phyloP scores from a whole-genome alignment of 2,329 filamentous ascomycete genomes.

The Pezicula radicicola region DNA sequence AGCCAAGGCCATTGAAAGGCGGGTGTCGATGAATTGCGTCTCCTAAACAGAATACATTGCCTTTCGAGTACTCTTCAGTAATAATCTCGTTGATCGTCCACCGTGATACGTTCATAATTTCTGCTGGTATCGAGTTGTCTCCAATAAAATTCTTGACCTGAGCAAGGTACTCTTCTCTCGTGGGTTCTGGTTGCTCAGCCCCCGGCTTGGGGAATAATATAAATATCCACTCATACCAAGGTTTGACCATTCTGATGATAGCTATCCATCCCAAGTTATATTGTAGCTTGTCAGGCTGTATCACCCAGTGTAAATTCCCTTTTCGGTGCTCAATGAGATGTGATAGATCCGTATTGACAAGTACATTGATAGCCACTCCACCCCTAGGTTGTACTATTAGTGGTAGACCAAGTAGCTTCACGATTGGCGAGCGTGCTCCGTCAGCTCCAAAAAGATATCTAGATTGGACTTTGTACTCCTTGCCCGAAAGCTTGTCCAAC shows the following conservation, averaged over 20 bases:
- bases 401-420: slow-evolving; percentile 41
- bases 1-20: slow-evolving; percentile 50
- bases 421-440: slow-evolving; percentile 36
- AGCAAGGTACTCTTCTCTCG: slow-evolving; percentile 39
- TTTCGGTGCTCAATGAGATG: slow-evolving; percentile 20
- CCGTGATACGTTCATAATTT: background rate
- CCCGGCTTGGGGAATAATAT: slow-evolving; percentile 44
- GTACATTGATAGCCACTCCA: slow-evolving; percentile 44
- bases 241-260: slow-evolving; percentile 56
- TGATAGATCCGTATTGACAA: slow-evolving; percentile 44
- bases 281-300: too few relatives aligned
- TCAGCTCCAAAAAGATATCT: slow-evolving; percentile 55
- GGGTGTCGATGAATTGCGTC: slow-evolving; percentile 55
- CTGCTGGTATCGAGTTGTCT: slow-evolving; percentile 10
- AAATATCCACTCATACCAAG: slow-evolving; percentile 59
- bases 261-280: slow-evolving; percentile 31
- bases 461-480: slow-evolving; percentile 40
- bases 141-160: slow-evolving; percentile 52
- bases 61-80: background rate
- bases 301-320: too few relatives aligned
- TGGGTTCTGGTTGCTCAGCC: slow-evolving; percentile 30
- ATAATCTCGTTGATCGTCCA: slow-evolving; percentile 2
- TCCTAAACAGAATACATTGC: slow-evolving; percentile 45
- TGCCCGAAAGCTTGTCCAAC: slow-evolving; percentile 28
- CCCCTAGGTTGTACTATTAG: slow-evolving; percentile 37